A percentile compares a stretch with the other conserved stretches of the same genome.
These are phyloP conservation scores for Angophora floribunda DNA, from an alignment of 345 rosid genomes.

Conservation along the genomic window DNA sequence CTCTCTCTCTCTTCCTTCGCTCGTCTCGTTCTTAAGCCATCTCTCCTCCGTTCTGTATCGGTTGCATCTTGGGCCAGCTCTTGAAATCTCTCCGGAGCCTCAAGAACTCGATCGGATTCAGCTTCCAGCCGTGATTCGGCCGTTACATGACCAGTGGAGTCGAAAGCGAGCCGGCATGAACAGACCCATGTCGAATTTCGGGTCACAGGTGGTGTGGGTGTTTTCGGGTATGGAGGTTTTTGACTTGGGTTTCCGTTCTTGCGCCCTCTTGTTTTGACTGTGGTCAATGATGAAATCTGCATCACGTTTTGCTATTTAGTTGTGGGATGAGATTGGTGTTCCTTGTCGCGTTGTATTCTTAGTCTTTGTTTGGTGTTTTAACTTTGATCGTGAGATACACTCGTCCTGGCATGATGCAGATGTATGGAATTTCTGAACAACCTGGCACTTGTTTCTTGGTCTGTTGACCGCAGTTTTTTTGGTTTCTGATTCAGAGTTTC, in stretches of 20 bases:
- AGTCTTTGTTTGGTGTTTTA: neutral
- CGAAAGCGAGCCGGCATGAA: neutral
- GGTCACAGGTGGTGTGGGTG: constrained; percentile 18
- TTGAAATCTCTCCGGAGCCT: neutral
- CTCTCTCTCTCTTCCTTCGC: neutral
- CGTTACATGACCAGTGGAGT: neutral
- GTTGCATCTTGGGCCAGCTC: neutral
- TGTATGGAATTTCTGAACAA: neutral
- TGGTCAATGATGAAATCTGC: neutral
- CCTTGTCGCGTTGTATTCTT: neutral
- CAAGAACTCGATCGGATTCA: neutral
- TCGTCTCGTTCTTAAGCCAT: neutral
- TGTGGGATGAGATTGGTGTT: neutral
- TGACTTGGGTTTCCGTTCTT: neutral
- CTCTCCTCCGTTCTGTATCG: neutral
- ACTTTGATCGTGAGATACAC: neutral
- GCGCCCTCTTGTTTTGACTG: neutral
- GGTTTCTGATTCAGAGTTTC: neutral
- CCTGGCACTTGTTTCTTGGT: neutral
- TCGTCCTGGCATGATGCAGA: neutral
- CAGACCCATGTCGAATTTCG: constrained; percentile 28
- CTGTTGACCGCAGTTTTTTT: neutral
- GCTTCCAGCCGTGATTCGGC: neutral
- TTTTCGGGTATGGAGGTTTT: constrained; percentile 29
- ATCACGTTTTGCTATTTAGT: neutral